These are phyloP conservation scores for Acidomyces sp. DNA, from an alignment of 495 filamentous ascomycete genomes.

Conservation along the genomic window DNA sequence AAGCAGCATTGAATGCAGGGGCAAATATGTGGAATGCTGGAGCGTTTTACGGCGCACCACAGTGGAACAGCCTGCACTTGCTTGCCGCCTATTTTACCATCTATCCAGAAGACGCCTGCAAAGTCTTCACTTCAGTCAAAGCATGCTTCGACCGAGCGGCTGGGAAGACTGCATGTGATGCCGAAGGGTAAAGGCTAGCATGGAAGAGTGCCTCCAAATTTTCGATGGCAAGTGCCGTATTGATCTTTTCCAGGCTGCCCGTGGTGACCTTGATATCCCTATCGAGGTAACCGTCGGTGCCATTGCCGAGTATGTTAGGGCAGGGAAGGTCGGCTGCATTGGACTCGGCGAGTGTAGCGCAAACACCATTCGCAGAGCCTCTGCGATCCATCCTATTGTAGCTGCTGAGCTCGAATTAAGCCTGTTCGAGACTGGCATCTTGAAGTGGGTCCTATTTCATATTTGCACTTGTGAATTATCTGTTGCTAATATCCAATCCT, in stretches of 20 bases:
- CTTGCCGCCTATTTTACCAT: conserved; percentile 51
- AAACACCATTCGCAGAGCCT: conserved; percentile 58
- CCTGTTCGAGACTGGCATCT: conserved; percentile 50
- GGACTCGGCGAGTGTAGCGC: conserved; percentile 59
- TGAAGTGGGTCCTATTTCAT: too few relatives aligned
- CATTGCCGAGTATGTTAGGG: conserved; percentile 48
- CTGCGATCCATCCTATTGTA: conserved; percentile 52
- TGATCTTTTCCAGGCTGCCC: conserved; percentile 68
- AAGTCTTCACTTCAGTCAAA: conserved; percentile 52
- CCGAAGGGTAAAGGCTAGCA: conserved; percentile 46
- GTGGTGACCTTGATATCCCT: conserved; percentile 52
- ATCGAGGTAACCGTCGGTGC: conserved; percentile 43
- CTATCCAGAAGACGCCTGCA: conserved; percentile 55
- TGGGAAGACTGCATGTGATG: conserved; percentile 40
- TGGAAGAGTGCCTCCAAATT: conserved; percentile 50
- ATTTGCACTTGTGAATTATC: too few relatives aligned
- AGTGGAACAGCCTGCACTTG: conserved; percentile 52
- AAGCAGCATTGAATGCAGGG: conserved; percentile 48
- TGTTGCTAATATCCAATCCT: too few relatives aligned
- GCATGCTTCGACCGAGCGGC: conserved; percentile 35
- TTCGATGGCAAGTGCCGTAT: conserved; percentile 67
- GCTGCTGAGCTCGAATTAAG: conserved; percentile 74
- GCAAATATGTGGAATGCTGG: conserved; percentile 69
- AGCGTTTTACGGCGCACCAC: conserved; percentile 60
- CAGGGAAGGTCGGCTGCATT: conserved; percentile 66